phyloP scores from a whole-genome alignment of 805 yeast species.

The Phaffomyces opuntiae region DNA sequence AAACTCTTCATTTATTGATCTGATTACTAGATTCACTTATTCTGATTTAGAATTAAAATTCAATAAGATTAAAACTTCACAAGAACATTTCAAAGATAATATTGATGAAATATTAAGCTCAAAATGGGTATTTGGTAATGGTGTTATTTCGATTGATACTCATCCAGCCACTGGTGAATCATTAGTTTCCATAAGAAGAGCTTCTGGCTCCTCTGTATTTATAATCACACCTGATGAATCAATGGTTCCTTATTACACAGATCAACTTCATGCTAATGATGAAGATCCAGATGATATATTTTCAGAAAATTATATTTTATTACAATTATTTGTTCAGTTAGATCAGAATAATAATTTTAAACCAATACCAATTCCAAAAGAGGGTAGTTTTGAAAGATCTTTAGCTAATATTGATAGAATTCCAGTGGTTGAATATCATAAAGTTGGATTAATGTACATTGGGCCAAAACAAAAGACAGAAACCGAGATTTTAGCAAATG shows the following conservation, averaged over 20 bases:
- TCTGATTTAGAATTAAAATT: conserved; percentile 53
- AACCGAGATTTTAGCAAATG: conserved; percentile 54
- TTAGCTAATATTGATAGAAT: conserved; percentile 61
- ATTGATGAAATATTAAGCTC: conserved; percentile 20
- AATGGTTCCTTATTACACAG: conserved; percentile 26
- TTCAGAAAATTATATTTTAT: conserved; percentile 40
- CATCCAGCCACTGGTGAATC: conserved; percentile 45
- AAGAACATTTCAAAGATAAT: conserved; percentile 21
- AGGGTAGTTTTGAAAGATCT: conserved; percentile 41
- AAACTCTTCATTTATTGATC: conserved; percentile 58
- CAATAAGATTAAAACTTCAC: conserved; percentile 15
- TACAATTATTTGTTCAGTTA: conserved; percentile 44
- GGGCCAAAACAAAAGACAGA: conserved; percentile 62
- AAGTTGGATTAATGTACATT: conserved; percentile 71
- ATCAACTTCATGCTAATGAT: conserved; percentile 28
- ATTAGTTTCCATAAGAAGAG: conserved; percentile 47
- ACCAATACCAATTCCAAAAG: conserved; percentile 47
- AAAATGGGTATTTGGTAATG: conserved; percentile 57
- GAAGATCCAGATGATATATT: conserved; percentile 18
- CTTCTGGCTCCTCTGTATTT: conserved; percentile 55
- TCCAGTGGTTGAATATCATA: conserved; percentile 72
- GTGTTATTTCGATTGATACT: conserved; percentile 52
- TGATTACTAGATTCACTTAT: conserved; percentile 59
- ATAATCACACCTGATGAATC: conserved; percentile 35
- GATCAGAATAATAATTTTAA: conserved; percentile 27